Percentiles rank a stretch among this genome's conserved stretches.
Evolutionary conservation across 768 basidiomycete genomes (phyloP).

Genomic region (Leccinum sublutescens): DNA sequence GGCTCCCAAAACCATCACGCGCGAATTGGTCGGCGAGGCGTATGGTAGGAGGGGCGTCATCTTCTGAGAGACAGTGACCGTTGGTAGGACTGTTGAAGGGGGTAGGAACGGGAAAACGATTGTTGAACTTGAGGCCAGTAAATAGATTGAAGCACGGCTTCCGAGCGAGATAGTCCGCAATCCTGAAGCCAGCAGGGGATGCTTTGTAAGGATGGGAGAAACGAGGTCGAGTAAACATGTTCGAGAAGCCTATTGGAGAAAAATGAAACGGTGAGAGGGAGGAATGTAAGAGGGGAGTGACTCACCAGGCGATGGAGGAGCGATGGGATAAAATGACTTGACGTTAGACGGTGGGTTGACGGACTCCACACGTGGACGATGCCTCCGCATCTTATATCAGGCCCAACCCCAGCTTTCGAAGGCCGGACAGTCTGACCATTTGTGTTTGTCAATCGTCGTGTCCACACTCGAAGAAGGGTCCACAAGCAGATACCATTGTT

Average conservation of each 20-base stretch:
- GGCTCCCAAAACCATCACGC: neutral
- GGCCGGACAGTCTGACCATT: slow-evolving; percentile 7
- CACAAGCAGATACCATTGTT: slow-evolving; percentile 17
- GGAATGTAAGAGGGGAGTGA: neutral
- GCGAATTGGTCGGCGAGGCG: slow-evolving; percentile 7
- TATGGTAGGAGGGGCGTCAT: slow-evolving; percentile 11
- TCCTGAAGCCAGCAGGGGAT: slow-evolving; percentile 31
- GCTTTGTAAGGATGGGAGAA: slow-evolving; percentile 16
- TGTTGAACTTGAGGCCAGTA: slow-evolving; percentile 7
- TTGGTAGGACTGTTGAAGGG: slow-evolving; percentile 19
- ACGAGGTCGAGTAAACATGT: slow-evolving; percentile 21
- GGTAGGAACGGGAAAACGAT: slow-evolving; percentile 15
- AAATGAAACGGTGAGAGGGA: neutral
- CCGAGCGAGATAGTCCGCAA: slow-evolving; percentile 16
- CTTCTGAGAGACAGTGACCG: neutral
- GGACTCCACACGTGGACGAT: neutral
- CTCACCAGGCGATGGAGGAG: neutral
- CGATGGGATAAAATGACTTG: slow-evolving; percentile 1
- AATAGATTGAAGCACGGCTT: slow-evolving; percentile 23
- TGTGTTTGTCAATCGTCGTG: slow-evolving; percentile 6
- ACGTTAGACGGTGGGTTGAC: neutral
- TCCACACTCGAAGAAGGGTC: neutral
- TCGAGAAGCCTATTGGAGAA: neutral
- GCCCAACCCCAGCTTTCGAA: neutral
- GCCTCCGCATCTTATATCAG: slow-evolving; percentile 19